Conservation (phyloP, 495 filamentous ascomycete species). For the Penicillium coprophilum region DNA sequence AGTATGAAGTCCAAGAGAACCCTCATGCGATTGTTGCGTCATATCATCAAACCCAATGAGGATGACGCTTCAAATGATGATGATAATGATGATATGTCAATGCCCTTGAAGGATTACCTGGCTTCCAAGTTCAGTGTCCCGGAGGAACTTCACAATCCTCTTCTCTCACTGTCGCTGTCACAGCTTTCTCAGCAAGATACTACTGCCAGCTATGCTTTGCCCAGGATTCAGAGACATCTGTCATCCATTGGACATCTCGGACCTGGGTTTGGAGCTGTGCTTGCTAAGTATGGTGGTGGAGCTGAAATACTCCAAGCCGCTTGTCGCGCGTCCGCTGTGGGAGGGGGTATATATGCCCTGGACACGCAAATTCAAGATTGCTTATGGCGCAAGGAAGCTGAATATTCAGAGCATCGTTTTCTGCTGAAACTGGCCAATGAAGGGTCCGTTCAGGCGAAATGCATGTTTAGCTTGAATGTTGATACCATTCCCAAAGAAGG, state of each 20-base stretch:
- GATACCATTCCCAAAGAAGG: slow-evolving; percentile 35
- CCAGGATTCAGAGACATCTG: slow-evolving; percentile 75
- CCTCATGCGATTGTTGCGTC: slow-evolving; percentile 86
- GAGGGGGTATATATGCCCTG: slow-evolving; percentile 87
- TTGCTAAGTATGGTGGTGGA: slow-evolving; percentile 88
- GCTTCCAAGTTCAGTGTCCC: slow-evolving; percentile 71
- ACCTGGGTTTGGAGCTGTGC: slow-evolving; percentile 77
- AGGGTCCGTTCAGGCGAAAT: slow-evolving; percentile 56
- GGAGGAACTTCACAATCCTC: slow-evolving; percentile 61
- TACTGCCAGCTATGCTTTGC: slow-evolving; percentile 62
- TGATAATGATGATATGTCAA: slow-evolving; percentile 34
- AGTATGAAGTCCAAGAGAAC: slow-evolving; percentile 73
- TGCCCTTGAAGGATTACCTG: slow-evolving; percentile 64
- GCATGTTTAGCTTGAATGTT: slow-evolving; percentile 52
- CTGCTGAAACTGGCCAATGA: slow-evolving; percentile 59
- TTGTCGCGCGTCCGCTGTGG: slow-evolving; percentile 88
- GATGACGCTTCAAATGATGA: slow-evolving; percentile 27
- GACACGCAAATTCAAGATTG: slow-evolving; percentile 57
- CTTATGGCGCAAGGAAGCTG: slow-evolving; percentile 10
- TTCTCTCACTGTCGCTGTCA: slow-evolving; percentile 79
- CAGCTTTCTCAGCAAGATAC: slow-evolving; percentile 56
- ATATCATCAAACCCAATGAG: slow-evolving; percentile 39
- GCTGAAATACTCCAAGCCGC: slow-evolving; percentile 92
- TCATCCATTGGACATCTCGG: slow-evolving; percentile 84
- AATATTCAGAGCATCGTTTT: slow-evolving; percentile 27